Evolutionary conservation across 371 early-diverging fungal genomes (phyloP), one percentile per base, ranked within the genome.

Genomic region (Apophysomyces variabilis): DNA sequence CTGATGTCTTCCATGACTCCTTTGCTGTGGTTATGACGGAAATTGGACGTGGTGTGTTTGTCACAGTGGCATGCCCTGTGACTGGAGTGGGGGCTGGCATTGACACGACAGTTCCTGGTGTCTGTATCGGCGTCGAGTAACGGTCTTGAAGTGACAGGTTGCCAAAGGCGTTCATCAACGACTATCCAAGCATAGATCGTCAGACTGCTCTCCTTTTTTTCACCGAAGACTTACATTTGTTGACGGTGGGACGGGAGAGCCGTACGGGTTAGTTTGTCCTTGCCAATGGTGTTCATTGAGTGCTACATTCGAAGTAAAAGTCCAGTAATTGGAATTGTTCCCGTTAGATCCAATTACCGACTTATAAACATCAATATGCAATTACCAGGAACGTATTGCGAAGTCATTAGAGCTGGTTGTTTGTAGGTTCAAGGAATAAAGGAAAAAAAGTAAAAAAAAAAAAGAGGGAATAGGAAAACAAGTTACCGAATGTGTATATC

Each of bases 1-100:
- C 54, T 21, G 54, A 50, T 11, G 54, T 50, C 21, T 59, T 59
- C 60, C 60, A 59, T 59, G 60, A 59, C 38, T 59, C 60, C 39
- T 26, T 59, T 39, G 43, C 54, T 50, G 54, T 9, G 54, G 54
- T 50, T 21, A 11, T 21, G 21, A 50, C 54, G 8, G 54, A 50
- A 18, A 50, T 50, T 18, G 54, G 21, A 21, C 54, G 54, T 6
- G n/a, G 54, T 50, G 54, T 50, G 21, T 41, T 41, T 41, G 21
- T 50, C n/a, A 18, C 54, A 21, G 7, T 50, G 54, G 54, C 21
- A 26, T 41, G 41, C 13, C 41, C 41, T 8, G 3, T 21, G 21
- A 21, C 16, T 18, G 54, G 54, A 8, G 54, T 18, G 21, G 54
- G 11, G 5, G 54, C n/a, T 21, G 5, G 54, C 54, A 50, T 50